Conservation (phyloP, 148 eudicot species). For the Chenopodium quinoa region DNA sequence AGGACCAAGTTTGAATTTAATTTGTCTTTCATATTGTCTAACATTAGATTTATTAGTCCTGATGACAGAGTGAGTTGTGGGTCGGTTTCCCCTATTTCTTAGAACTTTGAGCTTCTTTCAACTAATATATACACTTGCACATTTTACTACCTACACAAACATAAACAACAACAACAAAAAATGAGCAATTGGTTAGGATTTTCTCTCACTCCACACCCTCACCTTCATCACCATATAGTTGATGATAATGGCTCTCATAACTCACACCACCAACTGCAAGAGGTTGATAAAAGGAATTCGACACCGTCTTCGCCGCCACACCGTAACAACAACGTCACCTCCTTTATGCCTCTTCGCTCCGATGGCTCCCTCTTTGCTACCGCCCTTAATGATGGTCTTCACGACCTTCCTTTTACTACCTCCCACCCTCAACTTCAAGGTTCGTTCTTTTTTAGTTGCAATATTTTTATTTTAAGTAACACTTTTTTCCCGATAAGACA, state of each 20-base stretch:
- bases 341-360: slow-evolving; percentile 23
- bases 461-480: no score
- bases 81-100: slow-evolving; percentile 16
- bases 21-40: slow-evolving; percentile 2
- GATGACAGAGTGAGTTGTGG: not conserved
- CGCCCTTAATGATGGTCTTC: not conserved
- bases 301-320: not conserved
- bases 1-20: not conserved
- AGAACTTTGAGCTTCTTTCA: slow-evolving; percentile 19
- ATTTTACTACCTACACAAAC: not conserved
- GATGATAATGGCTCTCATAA: not conserved
- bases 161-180: not conserved
- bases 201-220: slow-evolving; percentile 27
- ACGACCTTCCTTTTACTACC: slow-evolving; percentile 1
- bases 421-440: slow-evolving; percentile 15
- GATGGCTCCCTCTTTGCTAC: slow-evolving; percentile 20
- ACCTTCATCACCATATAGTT: not conserved
- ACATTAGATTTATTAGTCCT: slow-evolving; percentile 5
- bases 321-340: not conserved
- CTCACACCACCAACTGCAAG: not conserved
- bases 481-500: not conserved
- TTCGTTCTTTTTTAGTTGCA: not conserved
- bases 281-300: not conserved
- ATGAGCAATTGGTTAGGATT: slow-evolving; percentile 30
- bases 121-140: not conserved